A percentile compares a stretch with the other conserved stretches of the same genome.
These are phyloP conservation scores for Penicillium palitans DNA, from an alignment of 2,329 filamentous ascomycete genomes.

Conservation along the genomic window DNA sequence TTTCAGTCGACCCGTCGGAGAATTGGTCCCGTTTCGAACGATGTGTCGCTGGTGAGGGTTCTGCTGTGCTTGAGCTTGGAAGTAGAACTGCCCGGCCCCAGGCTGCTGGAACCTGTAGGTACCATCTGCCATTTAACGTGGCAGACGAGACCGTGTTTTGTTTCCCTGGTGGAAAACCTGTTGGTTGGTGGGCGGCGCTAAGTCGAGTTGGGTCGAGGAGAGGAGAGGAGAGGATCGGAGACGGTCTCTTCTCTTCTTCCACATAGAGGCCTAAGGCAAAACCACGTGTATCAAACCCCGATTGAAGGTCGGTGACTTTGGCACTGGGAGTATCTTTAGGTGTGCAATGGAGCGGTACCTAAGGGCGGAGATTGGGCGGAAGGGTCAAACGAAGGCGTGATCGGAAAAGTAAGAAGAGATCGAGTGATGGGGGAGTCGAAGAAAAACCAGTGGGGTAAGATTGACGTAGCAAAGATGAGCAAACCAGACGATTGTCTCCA, in stretches of 20 bases:
- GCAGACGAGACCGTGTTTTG: conserved; percentile 47
- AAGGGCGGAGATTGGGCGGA: conserved; percentile 29
- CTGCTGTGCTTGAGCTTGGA: conserved; percentile 47
- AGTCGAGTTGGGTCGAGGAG: conserved; percentile 27
- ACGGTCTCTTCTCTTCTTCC: conserved; percentile 52
- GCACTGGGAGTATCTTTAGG: conserved; percentile 6
- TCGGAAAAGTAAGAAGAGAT: neutral
- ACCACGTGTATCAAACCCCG: conserved; percentile 28
- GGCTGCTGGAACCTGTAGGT: conserved; percentile 56
- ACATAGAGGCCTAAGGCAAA: conserved; percentile 47
- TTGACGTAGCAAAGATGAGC: conserved; percentile 22
- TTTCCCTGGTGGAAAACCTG: conserved; percentile 32
- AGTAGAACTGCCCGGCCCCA: conserved; percentile 54
- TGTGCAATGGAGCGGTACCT: conserved; percentile 24
- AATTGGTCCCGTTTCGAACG: conserved; percentile 48
- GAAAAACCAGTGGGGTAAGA: conserved; percentile 9
- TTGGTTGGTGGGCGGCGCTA: conserved; percentile 26
- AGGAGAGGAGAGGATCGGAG: conserved; percentile 41
- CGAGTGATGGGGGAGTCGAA: conserved; percentile 9
- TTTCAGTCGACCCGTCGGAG: conserved; percentile 47
- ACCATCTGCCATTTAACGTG: conserved; percentile 58
- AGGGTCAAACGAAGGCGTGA: conserved; percentile 29
- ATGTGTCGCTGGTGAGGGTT: conserved; percentile 46
- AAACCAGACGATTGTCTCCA: conserved; percentile 22
- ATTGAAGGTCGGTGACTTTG: conserved; percentile 19